These are phyloP conservation scores for Daldinia childiae DNA, from an alignment of 495 filamentous ascomycete genomes.

Conservation along the genomic window DNA sequence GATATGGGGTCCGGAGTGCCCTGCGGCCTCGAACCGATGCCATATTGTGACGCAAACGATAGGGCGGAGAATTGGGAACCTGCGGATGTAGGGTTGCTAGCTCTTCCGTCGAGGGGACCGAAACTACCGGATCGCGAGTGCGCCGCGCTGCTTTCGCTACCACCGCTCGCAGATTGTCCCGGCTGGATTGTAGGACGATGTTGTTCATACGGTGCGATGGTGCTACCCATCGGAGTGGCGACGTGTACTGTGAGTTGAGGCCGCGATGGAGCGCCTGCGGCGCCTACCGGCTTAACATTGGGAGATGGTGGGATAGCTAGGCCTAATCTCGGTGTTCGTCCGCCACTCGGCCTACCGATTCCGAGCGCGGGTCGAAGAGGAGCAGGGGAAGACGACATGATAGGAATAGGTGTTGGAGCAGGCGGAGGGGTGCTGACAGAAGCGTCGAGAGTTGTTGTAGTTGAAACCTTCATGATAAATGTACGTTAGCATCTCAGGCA, in stretches of 20 bases:
- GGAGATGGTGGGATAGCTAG: slow-evolving; percentile 88
- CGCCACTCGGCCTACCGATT: slow-evolving; percentile 70
- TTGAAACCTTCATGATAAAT: slow-evolving; percentile 45
- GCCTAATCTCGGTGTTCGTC: slow-evolving; percentile 79
- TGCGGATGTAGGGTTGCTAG: slow-evolving; percentile 80
- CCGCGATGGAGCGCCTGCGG: slow-evolving; percentile 45
- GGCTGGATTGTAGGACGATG: slow-evolving; percentile 55
- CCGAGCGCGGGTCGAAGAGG: slow-evolving; percentile 87
- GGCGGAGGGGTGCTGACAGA: slow-evolving; percentile 44
- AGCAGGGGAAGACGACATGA: slow-evolving; percentile 77
- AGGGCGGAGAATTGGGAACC: slow-evolving; percentile 80
- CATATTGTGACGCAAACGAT: slow-evolving; percentile 76
- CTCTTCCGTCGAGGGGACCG: slow-evolving; percentile 74
- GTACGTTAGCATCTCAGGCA: slow-evolving; percentile 46
- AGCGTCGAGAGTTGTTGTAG: slow-evolving; percentile 37
- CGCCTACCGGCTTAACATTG: slow-evolving; percentile 73
- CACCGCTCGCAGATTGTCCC: slow-evolving; percentile 71
- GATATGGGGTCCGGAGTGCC: slow-evolving; percentile 87
- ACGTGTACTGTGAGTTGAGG: slow-evolving; percentile 74
- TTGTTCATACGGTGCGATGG: slow-evolving; percentile 69
- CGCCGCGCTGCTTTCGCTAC: slow-evolving; percentile 70
- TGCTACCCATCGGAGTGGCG: slow-evolving; percentile 85
- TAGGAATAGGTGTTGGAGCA: slow-evolving; percentile 55
- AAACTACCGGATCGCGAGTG: slow-evolving; percentile 81
- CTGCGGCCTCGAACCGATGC: slow-evolving; percentile 63